A percentile compares a stretch with the other conserved stretches of the same genome.
Evolutionary conservation across 2,329 filamentous ascomycete genomes (phyloP).

Genomic region (Albifimbria verrucaria): DNA sequence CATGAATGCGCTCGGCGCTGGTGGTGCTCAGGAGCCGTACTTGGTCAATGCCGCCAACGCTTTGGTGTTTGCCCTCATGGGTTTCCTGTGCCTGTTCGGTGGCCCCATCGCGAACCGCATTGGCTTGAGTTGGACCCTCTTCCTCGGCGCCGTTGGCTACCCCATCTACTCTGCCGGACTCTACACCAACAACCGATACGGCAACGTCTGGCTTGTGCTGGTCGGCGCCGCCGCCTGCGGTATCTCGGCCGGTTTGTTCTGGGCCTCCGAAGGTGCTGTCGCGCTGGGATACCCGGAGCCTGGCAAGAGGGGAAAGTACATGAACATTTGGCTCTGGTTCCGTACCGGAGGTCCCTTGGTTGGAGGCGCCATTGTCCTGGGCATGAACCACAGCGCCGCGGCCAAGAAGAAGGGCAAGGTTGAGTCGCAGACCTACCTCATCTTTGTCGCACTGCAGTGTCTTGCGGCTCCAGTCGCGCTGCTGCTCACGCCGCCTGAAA

Average conservation of each 20-base stretch:
- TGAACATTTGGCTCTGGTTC: conserved; percentile 39
- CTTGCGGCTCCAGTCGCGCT: conserved; percentile 21
- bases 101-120: conserved; percentile 46
- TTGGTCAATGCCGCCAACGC: conserved; percentile 42
- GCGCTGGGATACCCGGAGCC: conserved; percentile 47
- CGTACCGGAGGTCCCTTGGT: conserved; percentile 45
- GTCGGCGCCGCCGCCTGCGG: conserved; percentile 46
- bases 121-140: conserved; percentile 41
- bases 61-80: conserved; percentile 29
- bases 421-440: conserved; percentile 21
- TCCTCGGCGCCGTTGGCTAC: conserved; percentile 43
- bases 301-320: conserved; percentile 38
- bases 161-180: conserved; percentile 44
- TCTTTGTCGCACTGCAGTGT: conserved; percentile 24
- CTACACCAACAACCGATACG: conserved; percentile 47
- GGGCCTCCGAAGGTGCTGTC: conserved; percentile 47
- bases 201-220: conserved; percentile 49
- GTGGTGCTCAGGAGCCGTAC: conserved; percentile 31
- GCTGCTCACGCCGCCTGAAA: conserved; percentile 22
- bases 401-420: conserved; percentile 19
- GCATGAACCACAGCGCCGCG: conserved; percentile 30
- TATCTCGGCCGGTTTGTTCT: conserved; percentile 46
- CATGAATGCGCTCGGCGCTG: conserved; percentile 51
- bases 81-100: conserved; percentile 44
- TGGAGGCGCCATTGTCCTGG: conserved; percentile 43